These are phyloP conservation scores for Lachancea waltii DNA, from an alignment of 805 yeast species.

Conservation along the genomic window DNA sequence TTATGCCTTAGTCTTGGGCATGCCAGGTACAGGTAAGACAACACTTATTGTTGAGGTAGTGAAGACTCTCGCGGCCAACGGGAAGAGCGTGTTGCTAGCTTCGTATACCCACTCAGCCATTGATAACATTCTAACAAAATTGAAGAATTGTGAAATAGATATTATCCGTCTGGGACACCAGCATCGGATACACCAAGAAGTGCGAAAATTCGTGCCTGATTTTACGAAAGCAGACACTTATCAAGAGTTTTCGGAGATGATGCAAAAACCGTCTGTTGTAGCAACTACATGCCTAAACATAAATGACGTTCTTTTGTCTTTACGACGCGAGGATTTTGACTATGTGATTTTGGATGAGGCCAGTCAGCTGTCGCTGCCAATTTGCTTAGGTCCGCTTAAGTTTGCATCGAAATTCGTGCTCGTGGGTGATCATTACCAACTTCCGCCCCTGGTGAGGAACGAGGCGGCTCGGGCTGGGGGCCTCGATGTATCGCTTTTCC, in stretches of 20 bases:
- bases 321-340: constrained; percentile 54
- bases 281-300: constrained; percentile 87
- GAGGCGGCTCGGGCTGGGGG: constrained; percentile 52
- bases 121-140: constrained; percentile 78
- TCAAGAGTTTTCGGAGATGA: constrained; percentile 42
- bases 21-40: constrained; percentile 98
- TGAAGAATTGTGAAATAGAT: constrained; percentile 41
- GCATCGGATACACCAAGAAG: constrained; percentile 54
- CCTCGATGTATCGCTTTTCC: constrained; percentile 71
- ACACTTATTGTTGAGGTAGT: constrained; percentile 80
- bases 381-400: constrained; percentile 81
- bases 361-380: constrained; percentile 88
- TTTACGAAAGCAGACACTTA: constrained; percentile 35
- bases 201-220: constrained; percentile 46
- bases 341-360: constrained; percentile 96
- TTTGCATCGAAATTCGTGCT: constrained; percentile 72
- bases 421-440: constrained; percentile 95
- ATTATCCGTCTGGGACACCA: constrained; percentile 65
- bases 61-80: constrained; percentile 45
- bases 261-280: constrained; percentile 60
- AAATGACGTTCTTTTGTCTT: constrained; percentile 25
- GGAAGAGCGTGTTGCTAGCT: constrained; percentile 66
- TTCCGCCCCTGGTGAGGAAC: constrained; percentile 79
- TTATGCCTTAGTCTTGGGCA: constrained; percentile 79
- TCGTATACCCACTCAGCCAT: constrained; percentile 96